Evolutionary conservation across 208 protist species (phyloP).

Genomic region (Trypanosoma platydactyli): DNA sequence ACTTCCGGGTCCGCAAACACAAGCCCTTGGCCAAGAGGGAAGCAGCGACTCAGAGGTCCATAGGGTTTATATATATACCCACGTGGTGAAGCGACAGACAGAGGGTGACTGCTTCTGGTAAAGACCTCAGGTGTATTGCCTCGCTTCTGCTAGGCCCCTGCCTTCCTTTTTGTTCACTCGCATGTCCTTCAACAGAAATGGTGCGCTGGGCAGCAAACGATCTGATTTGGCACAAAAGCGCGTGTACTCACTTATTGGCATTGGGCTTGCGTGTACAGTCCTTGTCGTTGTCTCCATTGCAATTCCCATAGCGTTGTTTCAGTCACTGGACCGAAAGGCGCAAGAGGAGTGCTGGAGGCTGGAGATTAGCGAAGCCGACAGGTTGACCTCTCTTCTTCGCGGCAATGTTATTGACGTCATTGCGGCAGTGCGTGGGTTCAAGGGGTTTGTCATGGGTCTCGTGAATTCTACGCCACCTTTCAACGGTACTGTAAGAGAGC

Average conservation of each 20-base stretch:
- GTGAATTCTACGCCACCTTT: constrained; percentile 36
- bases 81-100: too few species aligned
- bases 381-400: constrained; percentile 36
- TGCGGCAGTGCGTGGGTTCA: constrained; percentile 31
- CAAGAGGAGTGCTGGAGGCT: background rate
- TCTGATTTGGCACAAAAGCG: constrained; percentile 21
- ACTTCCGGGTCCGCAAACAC: too few species aligned
- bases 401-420: constrained; percentile 41
- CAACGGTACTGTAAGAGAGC: constrained; percentile 25
- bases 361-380: constrained; percentile 23
- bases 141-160: too few species aligned
- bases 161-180: too few species aligned
- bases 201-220: background rate
- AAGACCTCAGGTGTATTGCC: too few species aligned
- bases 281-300: constrained; percentile 38
- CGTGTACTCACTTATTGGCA: constrained; percentile 34
- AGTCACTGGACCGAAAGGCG: background rate
- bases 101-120: too few species aligned
- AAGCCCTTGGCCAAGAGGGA: too few species aligned
- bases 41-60: too few species aligned
- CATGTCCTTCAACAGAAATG: background rate
- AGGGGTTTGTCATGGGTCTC: constrained; percentile 46
- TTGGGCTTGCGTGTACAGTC: constrained; percentile 29
- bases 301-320: constrained; percentile 33
- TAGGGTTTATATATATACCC: too few species aligned